These are phyloP conservation scores for Secale cereale DNA, from an alignment of 176 grass and related monocot genomes.

Conservation along the genomic window DNA sequence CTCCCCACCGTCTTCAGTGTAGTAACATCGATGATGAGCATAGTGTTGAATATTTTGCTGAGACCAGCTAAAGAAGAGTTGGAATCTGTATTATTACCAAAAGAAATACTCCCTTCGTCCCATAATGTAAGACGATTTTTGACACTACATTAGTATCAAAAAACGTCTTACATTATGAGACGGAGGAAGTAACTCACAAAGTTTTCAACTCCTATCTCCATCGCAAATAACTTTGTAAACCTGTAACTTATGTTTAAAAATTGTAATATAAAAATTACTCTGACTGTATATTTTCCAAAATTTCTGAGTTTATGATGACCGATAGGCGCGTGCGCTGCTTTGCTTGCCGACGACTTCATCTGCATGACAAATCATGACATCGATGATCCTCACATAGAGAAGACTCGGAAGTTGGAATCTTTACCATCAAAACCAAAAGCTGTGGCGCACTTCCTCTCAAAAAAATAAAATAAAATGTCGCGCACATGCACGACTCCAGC, in stretches of 20 bases:
- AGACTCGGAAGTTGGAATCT: neutral
- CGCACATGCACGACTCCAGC: neutral
- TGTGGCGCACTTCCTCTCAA: neutral
- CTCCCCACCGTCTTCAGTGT: neutral
- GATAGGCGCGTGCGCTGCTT: neutral
- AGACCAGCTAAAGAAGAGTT: neutral
- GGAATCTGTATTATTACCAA: neutral
- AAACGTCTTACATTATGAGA: too few relatives aligned
- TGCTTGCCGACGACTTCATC: neutral
- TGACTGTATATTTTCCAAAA: neutral
- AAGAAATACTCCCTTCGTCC: too few relatives aligned
- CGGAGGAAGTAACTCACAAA: too few relatives aligned
- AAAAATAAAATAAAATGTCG: too few relatives aligned
- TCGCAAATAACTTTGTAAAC: too few relatives aligned
- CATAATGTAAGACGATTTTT: too few relatives aligned
- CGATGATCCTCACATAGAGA: neutral
- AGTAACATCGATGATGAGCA: neutral
- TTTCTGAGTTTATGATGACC: neutral
- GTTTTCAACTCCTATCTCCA: too few relatives aligned
- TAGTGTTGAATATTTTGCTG: neutral
- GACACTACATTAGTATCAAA: too few relatives aligned
- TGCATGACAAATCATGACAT: neutral
- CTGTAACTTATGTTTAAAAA: too few relatives aligned
- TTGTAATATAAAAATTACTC: neutral
- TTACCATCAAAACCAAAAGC: neutral